Evolutionary conservation across 495 filamentous ascomycete species (phyloP), one percentile per base, ranked within the genome.

Genomic region (Sabuloglossum arenarium): DNA sequence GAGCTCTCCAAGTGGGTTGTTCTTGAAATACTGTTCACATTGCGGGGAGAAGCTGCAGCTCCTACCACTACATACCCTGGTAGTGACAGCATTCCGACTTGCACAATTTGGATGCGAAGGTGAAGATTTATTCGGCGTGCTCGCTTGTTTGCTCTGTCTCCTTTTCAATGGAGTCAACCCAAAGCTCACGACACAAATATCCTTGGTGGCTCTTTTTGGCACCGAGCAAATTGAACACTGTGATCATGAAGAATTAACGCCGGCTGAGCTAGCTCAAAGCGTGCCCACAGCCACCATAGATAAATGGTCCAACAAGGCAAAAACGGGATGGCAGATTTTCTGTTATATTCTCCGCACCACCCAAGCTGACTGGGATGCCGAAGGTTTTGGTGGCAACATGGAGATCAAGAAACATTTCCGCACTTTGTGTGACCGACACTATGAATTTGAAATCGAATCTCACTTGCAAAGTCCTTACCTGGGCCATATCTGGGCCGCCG

Each of bases 101-200:
- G 66, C 64, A 12, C 54, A 61, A 27, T 39, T 52, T 6, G 69
- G 68, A 11, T 62, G 63, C 56, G 58, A 67, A 19, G 62, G 61
- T 6, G 70, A 70, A 55, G 68, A 61, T 24, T 57, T 69, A n/a
- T 73, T 72, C 56, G 70, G 70, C 1, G 62, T 67, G 28, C 30
- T 73, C 46, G 64, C 69, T 34, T 66, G 66, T 54, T 59, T 72
- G 29, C 56, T 71, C 23, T 68, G 67, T 58, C 58, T 73, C 19
- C 52, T 72, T 24, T 54, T 52, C 1, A 56, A 61, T 6, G 67
- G 67, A 19, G 65, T 61, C 12, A 55, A 65, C 57, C 57, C 70
- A 56, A 23, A 70, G 58, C 0, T 58, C 11, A 60, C 10, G 34
- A 14, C 34, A 6, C 34, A 37, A 2, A 37, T 37, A 6, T 37